A percentile compares a stretch with the other conserved stretches of the same genome.
Conservation (phyloP, 805 yeast species). For the Cyberlindnera maclurae region DNA sequence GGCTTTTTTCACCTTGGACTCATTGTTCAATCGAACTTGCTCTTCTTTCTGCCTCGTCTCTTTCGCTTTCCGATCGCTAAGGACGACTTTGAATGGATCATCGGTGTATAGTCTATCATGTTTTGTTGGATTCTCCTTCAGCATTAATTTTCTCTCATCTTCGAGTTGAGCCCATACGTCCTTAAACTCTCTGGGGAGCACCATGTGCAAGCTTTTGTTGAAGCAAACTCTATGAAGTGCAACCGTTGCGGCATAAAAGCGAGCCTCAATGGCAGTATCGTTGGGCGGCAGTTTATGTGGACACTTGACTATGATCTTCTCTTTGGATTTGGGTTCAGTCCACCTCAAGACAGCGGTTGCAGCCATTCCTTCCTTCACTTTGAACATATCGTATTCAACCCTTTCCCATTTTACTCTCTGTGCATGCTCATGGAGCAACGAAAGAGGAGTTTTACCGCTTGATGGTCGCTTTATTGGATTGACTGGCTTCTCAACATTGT, state of each 20-base stretch:
- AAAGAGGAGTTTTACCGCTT: constrained; percentile 80
- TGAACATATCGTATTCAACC: constrained; percentile 68
- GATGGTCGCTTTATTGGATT: constrained; percentile 20
- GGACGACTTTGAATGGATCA: constrained; percentile 68
- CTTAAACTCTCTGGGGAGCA: constrained; percentile 77
- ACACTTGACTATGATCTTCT: constrained; percentile 49
- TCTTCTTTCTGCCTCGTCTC: constrained; percentile 40
- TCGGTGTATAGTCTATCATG: constrained; percentile 51
- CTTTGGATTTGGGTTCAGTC: constrained; percentile 78
- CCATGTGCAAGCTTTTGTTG: constrained; percentile 79
- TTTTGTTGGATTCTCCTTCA: constrained; percentile 36
- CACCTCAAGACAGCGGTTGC: constrained; percentile 61
- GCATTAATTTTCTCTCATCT: constrained; percentile 42
- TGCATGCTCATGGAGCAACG: constrained; percentile 77
- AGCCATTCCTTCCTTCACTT: constrained; percentile 47
- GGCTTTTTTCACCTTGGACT: constrained; percentile 42
- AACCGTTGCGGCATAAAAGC: constrained; percentile 86
- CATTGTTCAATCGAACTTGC: constrained; percentile 38
- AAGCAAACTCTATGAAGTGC: constrained; percentile 75
- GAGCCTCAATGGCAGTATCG: constrained; percentile 80
- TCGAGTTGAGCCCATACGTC: constrained; percentile 74
- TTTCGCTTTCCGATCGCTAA: constrained; percentile 47
- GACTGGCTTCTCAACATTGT: constrained; percentile 7
- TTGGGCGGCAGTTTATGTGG: constrained; percentile 51
- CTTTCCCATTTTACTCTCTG: constrained; percentile 88